Percentiles rank a stretch among this genome's conserved stretches.
phyloP scores from a whole-genome alignment of 768 basidiomycete species.

The Auriscalpium vulgare region DNA sequence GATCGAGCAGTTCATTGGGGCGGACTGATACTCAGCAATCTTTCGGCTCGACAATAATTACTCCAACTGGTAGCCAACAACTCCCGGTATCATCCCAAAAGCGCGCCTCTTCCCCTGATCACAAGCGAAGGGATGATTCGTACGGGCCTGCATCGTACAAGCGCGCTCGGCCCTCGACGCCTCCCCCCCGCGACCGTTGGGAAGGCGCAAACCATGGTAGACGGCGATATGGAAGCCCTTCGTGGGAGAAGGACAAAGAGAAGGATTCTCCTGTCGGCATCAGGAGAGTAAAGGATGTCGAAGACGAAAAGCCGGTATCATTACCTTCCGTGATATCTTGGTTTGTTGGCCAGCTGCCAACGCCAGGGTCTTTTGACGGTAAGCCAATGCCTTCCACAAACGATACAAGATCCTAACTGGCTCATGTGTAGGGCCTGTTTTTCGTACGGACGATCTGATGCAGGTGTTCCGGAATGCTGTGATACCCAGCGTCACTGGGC shows the following conservation, averaged over 20 bases:
- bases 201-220: slow-evolving; percentile 27
- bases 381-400: slow-evolving; percentile 14
- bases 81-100: slow-evolving; percentile 24
- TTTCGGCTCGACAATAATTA: background rate
- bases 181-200: slow-evolving; percentile 39
- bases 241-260: slow-evolving; percentile 40
- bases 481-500: slow-evolving; percentile 55
- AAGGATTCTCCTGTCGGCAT: slow-evolving; percentile 32
- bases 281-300: slow-evolving; percentile 29
- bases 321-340: slow-evolving; percentile 54
- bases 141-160: slow-evolving; percentile 33
- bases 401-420: background rate
- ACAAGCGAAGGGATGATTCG: slow-evolving; percentile 37
- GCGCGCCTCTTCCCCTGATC: slow-evolving; percentile 25
- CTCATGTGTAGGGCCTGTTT: slow-evolving; percentile 63
- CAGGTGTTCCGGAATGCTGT: slow-evolving; percentile 74
- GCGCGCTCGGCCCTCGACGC: slow-evolving; percentile 38
- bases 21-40: slow-evolving; percentile 14
- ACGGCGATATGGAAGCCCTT: slow-evolving; percentile 33
- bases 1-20: slow-evolving; percentile 11
- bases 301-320: slow-evolving; percentile 39
- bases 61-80: slow-evolving; percentile 25
- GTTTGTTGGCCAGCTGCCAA: slow-evolving; percentile 79
- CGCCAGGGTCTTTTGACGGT: slow-evolving; percentile 78
- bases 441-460: slow-evolving; percentile 87